phyloP scores from a whole-genome alignment of 2,329 filamentous ascomycete species.

The Didymella keratinophila region DNA sequence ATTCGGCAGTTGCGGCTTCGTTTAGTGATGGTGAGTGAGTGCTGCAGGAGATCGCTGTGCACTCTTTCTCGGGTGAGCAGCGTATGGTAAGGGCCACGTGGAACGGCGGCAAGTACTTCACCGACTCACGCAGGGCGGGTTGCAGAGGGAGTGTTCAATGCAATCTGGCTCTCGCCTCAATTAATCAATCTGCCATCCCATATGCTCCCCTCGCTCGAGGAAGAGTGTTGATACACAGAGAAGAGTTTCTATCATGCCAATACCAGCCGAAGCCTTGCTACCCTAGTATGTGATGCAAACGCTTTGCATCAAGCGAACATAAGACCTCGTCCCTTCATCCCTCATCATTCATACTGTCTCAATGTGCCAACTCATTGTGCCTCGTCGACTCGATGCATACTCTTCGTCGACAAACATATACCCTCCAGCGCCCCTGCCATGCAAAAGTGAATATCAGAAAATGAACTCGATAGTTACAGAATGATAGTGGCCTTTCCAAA shows the following conservation, averaged over 20 bases:
- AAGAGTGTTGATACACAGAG: not conserved
- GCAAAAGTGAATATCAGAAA: conserved; percentile 15
- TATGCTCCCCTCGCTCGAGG: not conserved
- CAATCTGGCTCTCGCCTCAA: not conserved
- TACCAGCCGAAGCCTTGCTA: not conserved
- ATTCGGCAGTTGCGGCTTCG: too few species aligned
- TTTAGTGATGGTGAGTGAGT: too few species aligned
- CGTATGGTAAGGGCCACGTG: too few species aligned
- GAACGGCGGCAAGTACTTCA: too few species aligned
- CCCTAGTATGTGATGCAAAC: not conserved
- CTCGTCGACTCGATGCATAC: not conserved
- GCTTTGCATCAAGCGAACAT: not conserved
- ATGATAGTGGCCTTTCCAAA: not conserved
- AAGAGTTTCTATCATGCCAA: not conserved
- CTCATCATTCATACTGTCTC: conserved; percentile 3
- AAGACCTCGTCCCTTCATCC: conserved; percentile 3
- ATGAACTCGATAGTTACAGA: conserved; percentile 12
- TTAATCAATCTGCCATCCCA: not conserved
- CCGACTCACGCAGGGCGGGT: too few species aligned
- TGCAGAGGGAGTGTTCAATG: not conserved
- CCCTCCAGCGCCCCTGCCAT: conserved; percentile 15
- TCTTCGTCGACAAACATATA: conserved; percentile 3
- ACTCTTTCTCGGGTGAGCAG: too few species aligned
- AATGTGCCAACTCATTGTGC: too few species aligned
- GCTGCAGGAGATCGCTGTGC: too few species aligned